phyloP scores from a whole-genome alignment of 106 monocot species.

The Xerophyta viscosa region DNA sequence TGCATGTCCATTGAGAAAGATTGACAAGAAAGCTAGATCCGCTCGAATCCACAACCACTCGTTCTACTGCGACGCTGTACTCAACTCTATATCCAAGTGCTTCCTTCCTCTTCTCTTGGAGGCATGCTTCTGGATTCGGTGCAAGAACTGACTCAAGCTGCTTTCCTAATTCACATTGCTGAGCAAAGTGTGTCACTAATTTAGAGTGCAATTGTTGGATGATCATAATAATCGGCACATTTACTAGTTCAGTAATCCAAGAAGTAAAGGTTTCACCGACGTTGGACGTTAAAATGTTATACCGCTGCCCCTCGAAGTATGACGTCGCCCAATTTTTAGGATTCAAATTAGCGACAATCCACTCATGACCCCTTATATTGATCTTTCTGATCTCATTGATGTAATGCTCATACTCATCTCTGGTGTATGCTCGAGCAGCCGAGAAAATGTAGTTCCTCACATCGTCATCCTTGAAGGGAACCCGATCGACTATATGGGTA shows the following conservation, averaged over 20 bases:
- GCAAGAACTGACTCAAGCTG: background rate
- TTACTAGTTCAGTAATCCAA: background rate
- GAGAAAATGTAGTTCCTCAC: background rate
- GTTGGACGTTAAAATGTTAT: background rate
- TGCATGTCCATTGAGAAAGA: background rate
- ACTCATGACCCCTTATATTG: constrained; percentile 3
- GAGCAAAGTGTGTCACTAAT: background rate
- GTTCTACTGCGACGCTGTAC: background rate
- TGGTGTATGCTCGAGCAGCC: background rate
- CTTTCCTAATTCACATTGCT: background rate
- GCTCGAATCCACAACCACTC: background rate
- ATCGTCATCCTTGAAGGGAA: background rate
- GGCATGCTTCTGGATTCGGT: background rate
- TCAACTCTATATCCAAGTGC: background rate
- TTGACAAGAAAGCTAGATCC: background rate
- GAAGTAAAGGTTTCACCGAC: constrained; percentile 3
- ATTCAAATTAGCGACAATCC: constrained; percentile 1
- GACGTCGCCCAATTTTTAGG: constrained; percentile 2
- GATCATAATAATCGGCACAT: background rate
- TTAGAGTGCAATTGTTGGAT: background rate
- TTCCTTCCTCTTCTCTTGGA: background rate
- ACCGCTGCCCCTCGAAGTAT: background rate
- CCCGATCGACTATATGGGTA: background rate
- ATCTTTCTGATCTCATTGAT: background rate
- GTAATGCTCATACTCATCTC: constrained; percentile 1